Conservation (phyloP, 345 rosid genomes). For the Eucalyptus tenuipes region DNA sequence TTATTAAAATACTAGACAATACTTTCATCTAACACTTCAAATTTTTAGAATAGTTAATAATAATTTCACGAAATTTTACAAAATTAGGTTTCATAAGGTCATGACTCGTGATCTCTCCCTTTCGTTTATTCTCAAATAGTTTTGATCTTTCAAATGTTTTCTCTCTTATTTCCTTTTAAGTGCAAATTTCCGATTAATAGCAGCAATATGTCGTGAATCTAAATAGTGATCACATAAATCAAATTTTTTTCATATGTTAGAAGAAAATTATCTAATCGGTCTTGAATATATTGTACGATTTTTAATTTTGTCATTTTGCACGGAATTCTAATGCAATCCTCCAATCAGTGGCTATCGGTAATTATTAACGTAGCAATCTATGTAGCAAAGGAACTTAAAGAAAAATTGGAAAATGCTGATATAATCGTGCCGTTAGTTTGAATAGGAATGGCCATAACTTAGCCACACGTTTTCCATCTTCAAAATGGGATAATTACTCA, state of each 20-base stretch:
- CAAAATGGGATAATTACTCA: no score
- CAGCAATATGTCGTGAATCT: not conserved
- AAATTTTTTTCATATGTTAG: no score
- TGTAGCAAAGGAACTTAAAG: no score
- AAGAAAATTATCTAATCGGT: no score
- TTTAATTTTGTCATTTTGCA: not conserved
- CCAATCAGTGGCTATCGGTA: no score
- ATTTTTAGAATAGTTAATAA: not conserved
- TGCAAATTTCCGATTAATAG: rapidly evolving
- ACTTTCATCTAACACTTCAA: not conserved
- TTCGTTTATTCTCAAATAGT: not conserved
- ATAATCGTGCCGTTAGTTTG: no score
- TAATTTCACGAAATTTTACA: not conserved
- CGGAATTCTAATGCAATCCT: not conserved
- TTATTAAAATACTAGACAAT: not conserved
- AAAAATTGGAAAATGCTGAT: no score
- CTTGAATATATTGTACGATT: not conserved
- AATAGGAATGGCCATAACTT: no score
- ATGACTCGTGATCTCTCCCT: not conserved
- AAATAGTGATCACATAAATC: no score
- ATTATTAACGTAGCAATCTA: no score
- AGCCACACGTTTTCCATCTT: no score
- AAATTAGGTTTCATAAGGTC: not conserved
- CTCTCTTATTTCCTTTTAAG: not conserved
- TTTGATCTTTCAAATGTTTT: not conserved